Evolutionary conservation across 768 basidiomycete genomes (phyloP).

Genomic region (Suillus weaverae): DNA sequence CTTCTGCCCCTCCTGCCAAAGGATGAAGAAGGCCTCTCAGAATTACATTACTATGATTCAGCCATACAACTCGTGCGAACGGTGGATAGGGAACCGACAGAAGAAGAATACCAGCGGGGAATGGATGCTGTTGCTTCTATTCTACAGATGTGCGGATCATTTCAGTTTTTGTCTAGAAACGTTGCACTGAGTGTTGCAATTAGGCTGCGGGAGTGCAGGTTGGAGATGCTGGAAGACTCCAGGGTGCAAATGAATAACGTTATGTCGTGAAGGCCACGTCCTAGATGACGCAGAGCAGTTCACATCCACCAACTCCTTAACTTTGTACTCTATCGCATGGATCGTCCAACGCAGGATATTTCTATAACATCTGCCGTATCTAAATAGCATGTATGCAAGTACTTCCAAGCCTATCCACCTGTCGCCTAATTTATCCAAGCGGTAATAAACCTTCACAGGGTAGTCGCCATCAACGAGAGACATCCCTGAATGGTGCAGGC

Average conservation of each 20-base stretch:
- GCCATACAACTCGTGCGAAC: conserved; percentile 72
- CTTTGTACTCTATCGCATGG: neutral
- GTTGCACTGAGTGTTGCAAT: neutral
- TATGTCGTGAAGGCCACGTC: neutral
- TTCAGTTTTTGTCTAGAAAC: neutral
- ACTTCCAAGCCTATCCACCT: neutral
- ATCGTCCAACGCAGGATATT: neutral
- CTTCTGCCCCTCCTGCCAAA: conserved; percentile 59
- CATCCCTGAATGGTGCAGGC: neutral
- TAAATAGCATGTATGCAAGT: neutral
- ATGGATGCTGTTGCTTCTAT: conserved; percentile 64
- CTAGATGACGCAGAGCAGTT: neutral
- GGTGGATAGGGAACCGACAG: conserved; percentile 57
- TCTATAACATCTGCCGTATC: neutral
- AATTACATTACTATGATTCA: conserved; percentile 75
- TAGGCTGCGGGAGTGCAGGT: conserved; percentile 62
- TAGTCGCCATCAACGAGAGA: neutral
- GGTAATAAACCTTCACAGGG: neutral
- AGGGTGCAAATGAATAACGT: conserved; percentile 39
- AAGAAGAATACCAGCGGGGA: conserved; percentile 66
- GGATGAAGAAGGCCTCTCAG: conserved; percentile 65
- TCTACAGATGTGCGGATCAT: conserved; percentile 50
- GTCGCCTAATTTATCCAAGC: neutral
- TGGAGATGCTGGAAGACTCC: conserved; percentile 64
- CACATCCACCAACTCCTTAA: neutral